Conservation (phyloP, 2,329 filamentous ascomycete genomes). For the Cercospora nicotianae region DNA sequence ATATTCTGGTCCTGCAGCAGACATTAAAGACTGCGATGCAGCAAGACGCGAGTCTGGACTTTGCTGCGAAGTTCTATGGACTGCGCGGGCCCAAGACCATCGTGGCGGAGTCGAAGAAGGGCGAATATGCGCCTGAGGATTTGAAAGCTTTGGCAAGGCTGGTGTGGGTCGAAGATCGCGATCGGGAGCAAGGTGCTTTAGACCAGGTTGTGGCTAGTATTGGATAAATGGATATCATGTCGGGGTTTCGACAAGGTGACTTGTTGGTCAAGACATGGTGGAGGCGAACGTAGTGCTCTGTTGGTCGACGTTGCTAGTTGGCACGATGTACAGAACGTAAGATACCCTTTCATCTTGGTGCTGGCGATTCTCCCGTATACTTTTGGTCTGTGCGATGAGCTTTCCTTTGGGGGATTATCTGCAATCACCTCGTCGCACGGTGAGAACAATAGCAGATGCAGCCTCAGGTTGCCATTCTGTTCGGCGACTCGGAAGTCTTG, state of each 20-base stretch:
- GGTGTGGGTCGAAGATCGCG: constrained; percentile 30
- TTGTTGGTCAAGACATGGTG: background rate
- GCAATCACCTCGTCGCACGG: too few species aligned
- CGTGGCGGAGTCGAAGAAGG: constrained; percentile 31
- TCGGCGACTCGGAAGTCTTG: too few species aligned
- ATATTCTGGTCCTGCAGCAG: constrained; percentile 92
- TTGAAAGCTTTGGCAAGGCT: constrained; percentile 46
- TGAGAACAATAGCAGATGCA: too few species aligned
- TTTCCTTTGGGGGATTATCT: too few species aligned
- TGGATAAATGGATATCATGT: constrained; percentile 11
- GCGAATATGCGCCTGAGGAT: constrained; percentile 41
- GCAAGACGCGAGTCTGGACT: constrained; percentile 62
- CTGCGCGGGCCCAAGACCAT: constrained; percentile 58
- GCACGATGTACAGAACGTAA: background rate
- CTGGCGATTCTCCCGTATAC: too few species aligned
- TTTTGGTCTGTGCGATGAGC: too few species aligned
- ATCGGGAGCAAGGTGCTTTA: constrained; percentile 23
- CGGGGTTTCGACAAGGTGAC: background rate
- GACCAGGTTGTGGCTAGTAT: constrained; percentile 29
- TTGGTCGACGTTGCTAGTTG: background rate
- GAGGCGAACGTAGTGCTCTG: background rate
- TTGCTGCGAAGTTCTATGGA: constrained; percentile 67
- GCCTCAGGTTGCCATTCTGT: too few species aligned
- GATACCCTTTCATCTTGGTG: background rate
- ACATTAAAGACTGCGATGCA: constrained; percentile 88